A percentile compares a stretch with the other conserved stretches of the same genome.
Conservation (phyloP, 768 basidiomycete species). For the Coprinellus micaceus region DNA sequence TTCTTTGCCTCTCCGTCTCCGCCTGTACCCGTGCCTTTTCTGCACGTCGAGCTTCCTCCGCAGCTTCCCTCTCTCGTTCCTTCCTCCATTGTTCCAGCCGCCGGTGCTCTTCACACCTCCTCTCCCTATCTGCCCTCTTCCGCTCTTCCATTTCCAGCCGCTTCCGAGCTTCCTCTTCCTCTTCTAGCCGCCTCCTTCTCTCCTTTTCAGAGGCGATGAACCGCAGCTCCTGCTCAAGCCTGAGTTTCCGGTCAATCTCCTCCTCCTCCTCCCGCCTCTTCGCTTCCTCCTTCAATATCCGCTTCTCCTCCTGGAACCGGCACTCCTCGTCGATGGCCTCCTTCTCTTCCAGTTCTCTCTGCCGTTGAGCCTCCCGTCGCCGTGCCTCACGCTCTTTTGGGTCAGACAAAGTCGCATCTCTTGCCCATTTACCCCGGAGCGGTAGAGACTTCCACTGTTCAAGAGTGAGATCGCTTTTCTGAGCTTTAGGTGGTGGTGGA, state of each 20-base stretch:
- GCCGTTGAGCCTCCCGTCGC: conserved; percentile 27
- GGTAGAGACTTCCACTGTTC: conserved; percentile 21
- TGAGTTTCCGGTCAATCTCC: conserved; percentile 39
- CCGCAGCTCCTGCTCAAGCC: conserved; percentile 38
- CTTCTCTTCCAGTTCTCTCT: conserved; percentile 42
- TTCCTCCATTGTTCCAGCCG: conserved; percentile 51
- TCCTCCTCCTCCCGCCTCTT: conserved; percentile 40
- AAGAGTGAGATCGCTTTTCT: neutral
- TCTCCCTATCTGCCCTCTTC: conserved; percentile 43
- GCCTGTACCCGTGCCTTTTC: conserved; percentile 40
- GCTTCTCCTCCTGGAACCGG: conserved; percentile 36
- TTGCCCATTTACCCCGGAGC: conserved; percentile 35
- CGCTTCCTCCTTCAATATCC: conserved; percentile 40
- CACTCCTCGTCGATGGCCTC: conserved; percentile 42
- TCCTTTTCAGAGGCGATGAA: conserved; percentile 34
- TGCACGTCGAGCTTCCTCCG: conserved; percentile 42
- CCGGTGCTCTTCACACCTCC: conserved; percentile 47
- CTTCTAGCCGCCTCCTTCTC: conserved; percentile 36
- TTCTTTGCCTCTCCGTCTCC: conserved; percentile 41
- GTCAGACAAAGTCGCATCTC: conserved; percentile 23
- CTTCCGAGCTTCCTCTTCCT: conserved; percentile 44
- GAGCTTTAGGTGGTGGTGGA: neutral
- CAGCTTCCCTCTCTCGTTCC: conserved; percentile 42
- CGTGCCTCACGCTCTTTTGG: conserved; percentile 31
- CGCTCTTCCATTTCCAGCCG: conserved; percentile 43